These are phyloP conservation scores for Yamadazyma endophytica DNA, from an alignment of 805 yeast genomes.

Conservation along the genomic window DNA sequence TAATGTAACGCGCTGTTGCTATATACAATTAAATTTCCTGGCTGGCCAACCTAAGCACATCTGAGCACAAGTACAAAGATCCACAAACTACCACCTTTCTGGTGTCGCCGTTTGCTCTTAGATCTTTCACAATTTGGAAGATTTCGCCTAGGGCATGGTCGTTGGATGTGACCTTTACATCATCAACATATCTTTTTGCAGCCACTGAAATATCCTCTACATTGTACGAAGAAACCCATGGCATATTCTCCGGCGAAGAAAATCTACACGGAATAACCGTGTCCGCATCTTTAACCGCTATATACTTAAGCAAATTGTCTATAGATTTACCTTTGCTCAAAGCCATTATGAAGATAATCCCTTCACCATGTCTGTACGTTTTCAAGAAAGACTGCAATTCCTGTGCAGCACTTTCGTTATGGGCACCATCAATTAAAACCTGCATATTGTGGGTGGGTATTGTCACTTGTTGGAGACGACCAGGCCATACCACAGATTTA, in stretches of 20 bases:
- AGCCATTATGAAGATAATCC: slow-evolving; percentile 62
- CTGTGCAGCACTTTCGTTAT: slow-evolving; percentile 80
- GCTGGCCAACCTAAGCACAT: slow-evolving; percentile 23
- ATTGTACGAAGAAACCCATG: slow-evolving; percentile 69
- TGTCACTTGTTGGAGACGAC: slow-evolving; percentile 60
- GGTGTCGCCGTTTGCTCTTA: slow-evolving; percentile 16
- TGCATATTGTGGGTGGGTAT: slow-evolving; percentile 14
- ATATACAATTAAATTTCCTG: slow-evolving; percentile 2
- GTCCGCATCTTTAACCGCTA: slow-evolving; percentile 48
- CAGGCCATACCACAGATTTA: slow-evolving; percentile 69
- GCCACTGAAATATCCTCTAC: slow-evolving; percentile 15
- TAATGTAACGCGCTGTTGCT: background rate
- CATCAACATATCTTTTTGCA: slow-evolving; percentile 17
- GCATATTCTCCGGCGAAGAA: slow-evolving; percentile 80
- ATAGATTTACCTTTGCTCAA: slow-evolving; percentile 72
- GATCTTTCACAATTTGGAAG: slow-evolving; percentile 9
- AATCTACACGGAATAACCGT: slow-evolving; percentile 60
- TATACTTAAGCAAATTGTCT: slow-evolving; percentile 43
- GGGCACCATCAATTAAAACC: slow-evolving; percentile 85
- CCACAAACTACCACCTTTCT: slow-evolving; percentile 38
- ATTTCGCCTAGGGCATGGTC: slow-evolving; percentile 12
- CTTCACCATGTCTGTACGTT: slow-evolving; percentile 12
- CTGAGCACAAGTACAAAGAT: slow-evolving; percentile 39
- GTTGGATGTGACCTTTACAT: slow-evolving; percentile 8
- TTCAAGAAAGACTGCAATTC: slow-evolving; percentile 57